Base-by-base conservation (phyloP, 257 asterid genomes). In the Nemophila menziesii region DNA sequence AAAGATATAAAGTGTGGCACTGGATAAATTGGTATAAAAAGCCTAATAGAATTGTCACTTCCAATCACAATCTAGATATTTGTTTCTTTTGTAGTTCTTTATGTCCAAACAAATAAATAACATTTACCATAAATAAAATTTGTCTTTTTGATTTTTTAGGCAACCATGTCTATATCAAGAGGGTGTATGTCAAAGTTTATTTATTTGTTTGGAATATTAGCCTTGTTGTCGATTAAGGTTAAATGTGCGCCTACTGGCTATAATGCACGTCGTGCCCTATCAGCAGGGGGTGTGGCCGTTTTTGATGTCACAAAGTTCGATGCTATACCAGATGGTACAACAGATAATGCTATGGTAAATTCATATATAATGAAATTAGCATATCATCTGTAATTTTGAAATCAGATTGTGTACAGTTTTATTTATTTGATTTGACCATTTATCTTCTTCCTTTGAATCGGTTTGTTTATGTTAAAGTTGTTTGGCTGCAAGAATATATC, bases 251-350 rank as follows among this genome's bases (percentile, higher is more conserved):
- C 57, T 12, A 13, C 22, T 37, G 42, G 42, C 36, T 5, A 6
- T 19, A 44, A 21, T 16, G 17, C 49, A 18, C 54, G 16, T 4
- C 61, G 63, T 41, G 58, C 52, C 67, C 57, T 49, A n/a, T n/a
- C n/a, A n/a, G n/a, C n/a, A 27, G 33, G 38, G 18, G 42, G 48
- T 14, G 71, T 64, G 66, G 44, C 65, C 27, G 56, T 79, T 67
- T 79, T 67, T 52, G 82, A 79, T 41, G 64, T 76, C 24, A 76
- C 64, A 12, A 57, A 58, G n/a, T 62, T 29, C 49, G 85, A 77
- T 23, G 92, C 92, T 22, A 63, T 20, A 39, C 63, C 63, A 11
- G 57, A 72, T 54, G 75, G 72, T 33, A 5, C 8, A 10, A 55
- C 58, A 1, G 66, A 69, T 23, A 46, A 66, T 49, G 37, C 75